phyloP scores from a whole-genome alignment of 2,329 filamentous ascomycete species.

The Thelonectria rubi region DNA sequence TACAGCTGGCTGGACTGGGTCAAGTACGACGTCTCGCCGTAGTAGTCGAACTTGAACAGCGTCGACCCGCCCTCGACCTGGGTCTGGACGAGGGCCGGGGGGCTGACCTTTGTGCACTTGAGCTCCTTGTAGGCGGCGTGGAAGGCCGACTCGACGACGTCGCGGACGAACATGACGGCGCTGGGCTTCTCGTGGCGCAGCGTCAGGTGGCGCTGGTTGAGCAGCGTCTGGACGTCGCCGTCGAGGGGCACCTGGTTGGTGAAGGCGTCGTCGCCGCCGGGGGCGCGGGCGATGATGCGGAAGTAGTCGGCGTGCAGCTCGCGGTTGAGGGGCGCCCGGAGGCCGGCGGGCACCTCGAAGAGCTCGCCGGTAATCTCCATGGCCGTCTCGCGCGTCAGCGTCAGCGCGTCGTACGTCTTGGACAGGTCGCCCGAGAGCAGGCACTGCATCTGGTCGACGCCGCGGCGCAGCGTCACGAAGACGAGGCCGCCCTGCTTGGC shows the following conservation, averaged over 20 bases:
- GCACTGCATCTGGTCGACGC: conserved; percentile 76
- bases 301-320: conserved; percentile 94
- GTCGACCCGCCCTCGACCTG: conserved; percentile 94
- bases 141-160: conserved; percentile 83
- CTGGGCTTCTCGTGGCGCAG: conserved; percentile 85
- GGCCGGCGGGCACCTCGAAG: conserved; percentile 80
- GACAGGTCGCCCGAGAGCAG: conserved; percentile 71
- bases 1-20: conserved; percentile 98
- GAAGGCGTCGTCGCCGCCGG: conserved; percentile 88
- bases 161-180: conserved; percentile 87
- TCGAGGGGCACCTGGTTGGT: conserved; percentile 71
- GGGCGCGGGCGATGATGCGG: conserved; percentile 74
- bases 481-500: conserved; percentile 84
- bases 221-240: conserved; percentile 60
- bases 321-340: conserved; percentile 82
- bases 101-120: conserved; percentile 82
- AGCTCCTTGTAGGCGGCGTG: conserved; percentile 79
- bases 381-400: conserved; percentile 86
- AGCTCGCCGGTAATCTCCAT: conserved; percentile 86
- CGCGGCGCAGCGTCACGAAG: conserved; percentile 85
- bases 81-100: conserved; percentile 92
- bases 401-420: conserved; percentile 91
- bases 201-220: conserved; percentile 85
- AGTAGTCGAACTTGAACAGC: conserved; percentile 89
- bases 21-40: conserved; percentile 88